Percentiles rank a stretch among this genome's conserved stretches.
Evolutionary conservation across 177 flowering plant genomes (phyloP).

Genomic region (Vitis hybrid): DNA sequence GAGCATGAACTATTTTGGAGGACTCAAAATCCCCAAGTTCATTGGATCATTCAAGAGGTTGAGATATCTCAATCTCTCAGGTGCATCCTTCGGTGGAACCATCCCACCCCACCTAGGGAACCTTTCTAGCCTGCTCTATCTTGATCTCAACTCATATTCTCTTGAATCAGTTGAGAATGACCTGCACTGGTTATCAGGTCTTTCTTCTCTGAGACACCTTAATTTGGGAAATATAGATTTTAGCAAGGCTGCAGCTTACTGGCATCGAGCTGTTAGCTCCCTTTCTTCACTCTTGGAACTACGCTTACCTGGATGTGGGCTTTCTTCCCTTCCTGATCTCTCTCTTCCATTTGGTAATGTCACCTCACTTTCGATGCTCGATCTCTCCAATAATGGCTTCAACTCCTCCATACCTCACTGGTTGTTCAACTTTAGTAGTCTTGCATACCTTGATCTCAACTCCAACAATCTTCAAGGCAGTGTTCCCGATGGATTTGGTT

Average conservation of each 20-base stretch:
- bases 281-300: slow-evolving; percentile 20
- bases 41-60: slow-evolving; percentile 10
- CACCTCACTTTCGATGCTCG: too few species aligned
- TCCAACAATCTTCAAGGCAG: too few species aligned
- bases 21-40: slow-evolving; percentile 9
- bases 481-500: too few species aligned
- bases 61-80: too few species aligned
- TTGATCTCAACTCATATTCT: slow-evolving; percentile 13
- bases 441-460: too few species aligned
- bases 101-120: slow-evolving; percentile 16
- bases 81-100: not conserved
- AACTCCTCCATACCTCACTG: too few species aligned
- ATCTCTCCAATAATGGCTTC: too few species aligned
- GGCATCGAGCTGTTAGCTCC: slow-evolving; percentile 16
- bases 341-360: too few species aligned
- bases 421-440: too few species aligned
- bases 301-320: slow-evolving; percentile 18
- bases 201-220: slow-evolving; percentile 15
- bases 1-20: not conserved
- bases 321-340: not conserved
- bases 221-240: slow-evolving; percentile 17
- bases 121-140: slow-evolving; percentile 9
- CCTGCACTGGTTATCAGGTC: slow-evolving; percentile 13
- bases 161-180: not conserved
- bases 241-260: not conserved